Percentiles rank a stretch among this genome's conserved stretches.
These are phyloP conservation scores for Begonia fuchsioides DNA, from an alignment of 306 rosid genomes.

Conservation along the genomic window DNA sequence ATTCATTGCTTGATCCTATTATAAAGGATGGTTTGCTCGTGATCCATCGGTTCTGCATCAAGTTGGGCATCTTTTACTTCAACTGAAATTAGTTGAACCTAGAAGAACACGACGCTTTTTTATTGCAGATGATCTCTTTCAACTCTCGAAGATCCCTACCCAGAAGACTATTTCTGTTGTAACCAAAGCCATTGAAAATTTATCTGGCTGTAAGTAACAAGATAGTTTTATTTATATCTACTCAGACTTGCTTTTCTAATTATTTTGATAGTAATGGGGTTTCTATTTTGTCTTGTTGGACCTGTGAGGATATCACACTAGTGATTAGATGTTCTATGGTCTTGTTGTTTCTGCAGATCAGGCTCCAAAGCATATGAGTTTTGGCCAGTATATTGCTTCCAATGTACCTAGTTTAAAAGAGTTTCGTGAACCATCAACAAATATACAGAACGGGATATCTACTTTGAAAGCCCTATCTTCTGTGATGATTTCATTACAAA, in stretches of 20 bases:
- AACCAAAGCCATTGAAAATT: slow-evolving; percentile 38
- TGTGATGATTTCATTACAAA: slow-evolving; percentile 65
- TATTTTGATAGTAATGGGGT: too few species aligned
- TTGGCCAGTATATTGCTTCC: slow-evolving; percentile 53
- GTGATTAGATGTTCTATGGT: slow-evolving; percentile 8
- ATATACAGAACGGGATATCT: slow-evolving; percentile 40
- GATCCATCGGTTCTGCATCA: slow-evolving; percentile 54
- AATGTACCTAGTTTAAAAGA: slow-evolving; percentile 56
- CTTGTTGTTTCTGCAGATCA: slow-evolving; percentile 44
- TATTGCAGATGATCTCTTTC: slow-evolving; percentile 79
- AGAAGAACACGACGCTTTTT: slow-evolving; percentile 43
- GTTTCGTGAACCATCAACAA: slow-evolving; percentile 23
- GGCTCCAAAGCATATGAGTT: slow-evolving; percentile 45
- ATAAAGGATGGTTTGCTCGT: slow-evolving; percentile 62
- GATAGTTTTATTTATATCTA: not conserved
- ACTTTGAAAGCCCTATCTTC: slow-evolving; percentile 47
- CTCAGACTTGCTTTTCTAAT: not conserved
- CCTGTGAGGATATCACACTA: too few species aligned
- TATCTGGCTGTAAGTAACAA: slow-evolving; percentile 67
- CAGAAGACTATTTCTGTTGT: slow-evolving; percentile 42
- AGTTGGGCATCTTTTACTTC: slow-evolving; percentile 69
- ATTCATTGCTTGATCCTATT: slow-evolving; percentile 12
- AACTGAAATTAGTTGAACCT: slow-evolving; percentile 34
- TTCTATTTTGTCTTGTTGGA: too few species aligned
- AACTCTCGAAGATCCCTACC: slow-evolving; percentile 43